Percentiles rank a stretch among this genome's conserved stretches.
Evolutionary conservation across 139 green algal genomes (phyloP).

Genomic region (Ulvella scutata): DNA sequence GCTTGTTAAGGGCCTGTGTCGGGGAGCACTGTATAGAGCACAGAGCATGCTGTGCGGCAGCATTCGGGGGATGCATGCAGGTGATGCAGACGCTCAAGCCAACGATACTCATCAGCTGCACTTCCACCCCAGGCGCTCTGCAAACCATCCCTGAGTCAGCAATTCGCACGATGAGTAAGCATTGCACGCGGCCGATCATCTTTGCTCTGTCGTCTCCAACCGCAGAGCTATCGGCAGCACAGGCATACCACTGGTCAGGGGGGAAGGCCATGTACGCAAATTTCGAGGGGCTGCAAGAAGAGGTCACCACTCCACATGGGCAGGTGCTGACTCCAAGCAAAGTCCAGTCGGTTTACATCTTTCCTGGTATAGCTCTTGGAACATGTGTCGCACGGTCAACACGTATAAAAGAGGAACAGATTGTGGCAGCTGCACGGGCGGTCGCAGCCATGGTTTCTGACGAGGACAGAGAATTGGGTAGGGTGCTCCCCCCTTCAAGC

Average conservation of each 20-base stretch:
- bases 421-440: conserved; percentile 56
- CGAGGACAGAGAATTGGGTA: not conserved
- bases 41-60: too few relatives aligned
- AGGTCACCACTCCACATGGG: not conserved
- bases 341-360: conserved; percentile 29
- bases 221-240: conserved; percentile 35
- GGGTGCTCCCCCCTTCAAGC: not conserved
- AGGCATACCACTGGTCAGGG: conserved; percentile 49
- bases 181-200: conserved; percentile 44
- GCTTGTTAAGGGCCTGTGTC: too few relatives aligned
- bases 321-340: conserved; percentile 9
- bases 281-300: not conserved
- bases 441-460: conserved; percentile 42
- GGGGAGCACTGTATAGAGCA: too few relatives aligned
- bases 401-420: conserved; percentile 66
- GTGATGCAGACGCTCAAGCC: conserved; percentile 51
- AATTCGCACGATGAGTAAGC: conserved; percentile 31
- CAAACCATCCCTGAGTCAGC: conserved; percentile 12
- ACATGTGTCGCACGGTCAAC: conserved; percentile 31
- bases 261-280: conserved; percentile 25
- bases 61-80: not conserved
- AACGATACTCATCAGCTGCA: conserved; percentile 51
- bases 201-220: conserved; percentile 43
- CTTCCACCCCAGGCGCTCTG: conserved; percentile 12
- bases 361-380: conserved; percentile 48